Evolutionary conservation across 345 rosid species (phyloP).

Genomic region (Pistacia atlantica): DNA sequence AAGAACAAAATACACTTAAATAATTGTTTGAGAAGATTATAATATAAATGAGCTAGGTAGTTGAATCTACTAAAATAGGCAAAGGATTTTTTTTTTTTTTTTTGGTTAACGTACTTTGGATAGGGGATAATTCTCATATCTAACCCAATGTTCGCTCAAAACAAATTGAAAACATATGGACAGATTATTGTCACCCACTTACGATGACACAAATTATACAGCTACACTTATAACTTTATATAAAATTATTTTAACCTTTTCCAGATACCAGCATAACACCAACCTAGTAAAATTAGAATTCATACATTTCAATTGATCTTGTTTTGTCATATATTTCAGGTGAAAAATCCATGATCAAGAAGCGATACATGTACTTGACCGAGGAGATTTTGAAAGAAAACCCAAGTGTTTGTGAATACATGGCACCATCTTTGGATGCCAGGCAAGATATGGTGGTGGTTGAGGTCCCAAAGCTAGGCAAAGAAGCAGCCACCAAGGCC

Average conservation of each 20-base stretch:
- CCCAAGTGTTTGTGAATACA: constrained; percentile 36
- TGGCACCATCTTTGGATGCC: constrained; percentile 47
- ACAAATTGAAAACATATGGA: too few relatives aligned
- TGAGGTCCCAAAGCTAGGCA: constrained; percentile 50
- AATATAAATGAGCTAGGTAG: background rate
- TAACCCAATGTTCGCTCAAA: too few relatives aligned
- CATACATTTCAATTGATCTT: background rate
- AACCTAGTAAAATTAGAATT: too few relatives aligned
- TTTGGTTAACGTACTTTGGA: background rate
- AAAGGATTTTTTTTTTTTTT: background rate
- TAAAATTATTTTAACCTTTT: too few relatives aligned
- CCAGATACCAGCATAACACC: too few relatives aligned
- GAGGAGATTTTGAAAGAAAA: constrained; percentile 49
- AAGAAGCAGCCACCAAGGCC: constrained; percentile 55
- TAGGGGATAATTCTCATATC: too few relatives aligned
- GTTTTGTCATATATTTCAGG: constrained; percentile 27
- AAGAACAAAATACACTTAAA: too few relatives aligned
- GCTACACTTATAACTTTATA: too few relatives aligned
- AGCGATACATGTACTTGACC: constrained; percentile 41
- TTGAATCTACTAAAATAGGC: background rate
- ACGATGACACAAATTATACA: too few relatives aligned
- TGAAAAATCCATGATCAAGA: constrained; percentile 51
- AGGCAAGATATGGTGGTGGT: constrained; percentile 53
- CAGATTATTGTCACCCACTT: too few relatives aligned
- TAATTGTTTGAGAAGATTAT: too few relatives aligned